Conservation (phyloP, 2,329 filamentous ascomycete species). For the Fusarium sp. region DNA sequence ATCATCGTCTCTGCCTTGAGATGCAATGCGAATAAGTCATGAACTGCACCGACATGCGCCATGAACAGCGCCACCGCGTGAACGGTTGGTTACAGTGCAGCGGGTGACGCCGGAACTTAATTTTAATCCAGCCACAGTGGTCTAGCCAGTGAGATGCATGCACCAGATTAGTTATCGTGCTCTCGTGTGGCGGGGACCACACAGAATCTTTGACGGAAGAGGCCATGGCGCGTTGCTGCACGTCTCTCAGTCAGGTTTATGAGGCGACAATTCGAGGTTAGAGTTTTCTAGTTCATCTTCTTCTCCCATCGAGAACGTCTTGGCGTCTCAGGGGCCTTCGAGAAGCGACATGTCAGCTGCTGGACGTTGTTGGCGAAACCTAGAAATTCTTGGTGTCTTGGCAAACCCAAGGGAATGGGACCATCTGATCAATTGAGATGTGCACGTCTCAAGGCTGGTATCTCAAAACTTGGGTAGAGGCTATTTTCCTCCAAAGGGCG, state of each 20-base stretch:
- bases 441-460: neutral
- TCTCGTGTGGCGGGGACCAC: neutral
- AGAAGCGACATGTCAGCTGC: neutral
- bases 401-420: neutral
- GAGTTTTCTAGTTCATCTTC: neutral
- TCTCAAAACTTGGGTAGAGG: neutral
- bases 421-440: neutral
- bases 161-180: neutral
- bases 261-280: neutral
- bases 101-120: neutral
- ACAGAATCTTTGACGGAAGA: neutral
- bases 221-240: neutral
- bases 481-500: neutral
- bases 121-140: neutral
- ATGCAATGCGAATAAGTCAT: neutral
- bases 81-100: neutral
- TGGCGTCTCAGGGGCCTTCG: neutral
- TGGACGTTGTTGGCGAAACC: neutral
- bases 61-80: neutral
- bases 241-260: neutral
- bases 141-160: neutral
- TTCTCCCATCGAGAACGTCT: neutral
- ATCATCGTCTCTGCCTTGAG: neutral
- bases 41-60: neutral
- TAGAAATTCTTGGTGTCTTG: neutral